Evolutionary conservation across 495 filamentous ascomycete genomes (phyloP).

Genomic region (Hypoxylon lenormandii): DNA sequence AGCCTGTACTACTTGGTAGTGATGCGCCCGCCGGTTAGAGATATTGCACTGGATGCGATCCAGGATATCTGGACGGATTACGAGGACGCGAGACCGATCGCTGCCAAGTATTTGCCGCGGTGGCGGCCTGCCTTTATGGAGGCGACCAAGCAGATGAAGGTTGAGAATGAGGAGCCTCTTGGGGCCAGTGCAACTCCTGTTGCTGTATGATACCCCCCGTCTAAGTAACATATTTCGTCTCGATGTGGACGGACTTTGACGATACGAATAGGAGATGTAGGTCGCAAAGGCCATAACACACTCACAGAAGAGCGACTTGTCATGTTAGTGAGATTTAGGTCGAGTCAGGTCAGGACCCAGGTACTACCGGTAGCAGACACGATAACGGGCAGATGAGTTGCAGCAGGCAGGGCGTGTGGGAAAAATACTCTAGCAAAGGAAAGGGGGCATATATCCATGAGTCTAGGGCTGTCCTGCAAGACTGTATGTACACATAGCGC

Average conservation of each 20-base stretch:
- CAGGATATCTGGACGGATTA: conserved; percentile 88
- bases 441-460: conserved; percentile 1
- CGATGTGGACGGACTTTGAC: no score
- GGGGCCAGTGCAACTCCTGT: conserved; percentile 26
- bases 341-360: no score
- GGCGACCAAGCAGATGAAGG: conserved; percentile 43
- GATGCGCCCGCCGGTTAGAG: conserved; percentile 83
- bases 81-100: conserved; percentile 66
- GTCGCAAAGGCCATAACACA: no score
- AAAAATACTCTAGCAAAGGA: not conserved
- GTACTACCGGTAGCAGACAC: no score
- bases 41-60: conserved; percentile 82
- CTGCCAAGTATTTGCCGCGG: conserved; percentile 65
- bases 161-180: conserved; percentile 20
- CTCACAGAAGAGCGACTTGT: no score
- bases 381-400: no score
- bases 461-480: not conserved
- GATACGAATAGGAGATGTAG: no score
- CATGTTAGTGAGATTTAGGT: no score
- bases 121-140: conserved; percentile 66
- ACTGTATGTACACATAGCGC: conserved; percentile 6
- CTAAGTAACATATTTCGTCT: no score
- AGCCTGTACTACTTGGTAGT: conserved; percentile 78
- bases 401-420: conserved; percentile 1
- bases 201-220: conserved; percentile 4